Base-by-base conservation (phyloP, 768 basidiomycete species). In the Trametes villosa region DNA sequence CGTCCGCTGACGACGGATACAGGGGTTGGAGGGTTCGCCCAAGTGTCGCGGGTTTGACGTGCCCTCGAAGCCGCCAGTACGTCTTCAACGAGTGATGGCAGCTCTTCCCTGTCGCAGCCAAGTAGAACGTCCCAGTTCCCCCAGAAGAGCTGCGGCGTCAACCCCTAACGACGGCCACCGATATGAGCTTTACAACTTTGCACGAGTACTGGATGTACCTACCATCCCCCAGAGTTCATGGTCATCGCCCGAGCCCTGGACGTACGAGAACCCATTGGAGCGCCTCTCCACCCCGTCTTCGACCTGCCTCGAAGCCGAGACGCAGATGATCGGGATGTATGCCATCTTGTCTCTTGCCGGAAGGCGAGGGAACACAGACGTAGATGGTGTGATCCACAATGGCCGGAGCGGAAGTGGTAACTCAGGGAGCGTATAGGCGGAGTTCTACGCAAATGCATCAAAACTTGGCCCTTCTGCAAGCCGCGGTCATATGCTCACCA, bases 191-290 rank as follows among this genome's bases (percentile, higher is more conserved):
- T 34, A 29, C 18, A 40, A 40, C 26, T 12, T 12, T 15, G 36
- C 6, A 22, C 33, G 36, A 50, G 17, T 34, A 34, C 24, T 6
- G n/a, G 11, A 30, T 18, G 12, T 5, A 6, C 78, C 30, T 56
- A 91, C 91, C 84, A 84, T 83, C 29, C 87, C 83, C 94, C 94
- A 96, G 6, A 90, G 78, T 72, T 97, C 95, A 68, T 96, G 93
- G 67, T 98, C 96, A 68, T 98, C 96, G 0, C 95, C 96, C 0
- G 91, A 92, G 1, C 96, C 96, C 72, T 96, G 95, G 9, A 98
- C 84, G 70, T 98, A 98, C 22, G 86, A 79, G 70, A 88, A 97
- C 0, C 91, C 92, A n/a, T 78, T 74, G 9, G 77, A 64, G 0
- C 88, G 82, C 22, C 89, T 78, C 59, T 90, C 87, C 1, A 83